Conservation (phyloP, 352 stramenopile species). For the Phytophthora pluvialis region DNA sequence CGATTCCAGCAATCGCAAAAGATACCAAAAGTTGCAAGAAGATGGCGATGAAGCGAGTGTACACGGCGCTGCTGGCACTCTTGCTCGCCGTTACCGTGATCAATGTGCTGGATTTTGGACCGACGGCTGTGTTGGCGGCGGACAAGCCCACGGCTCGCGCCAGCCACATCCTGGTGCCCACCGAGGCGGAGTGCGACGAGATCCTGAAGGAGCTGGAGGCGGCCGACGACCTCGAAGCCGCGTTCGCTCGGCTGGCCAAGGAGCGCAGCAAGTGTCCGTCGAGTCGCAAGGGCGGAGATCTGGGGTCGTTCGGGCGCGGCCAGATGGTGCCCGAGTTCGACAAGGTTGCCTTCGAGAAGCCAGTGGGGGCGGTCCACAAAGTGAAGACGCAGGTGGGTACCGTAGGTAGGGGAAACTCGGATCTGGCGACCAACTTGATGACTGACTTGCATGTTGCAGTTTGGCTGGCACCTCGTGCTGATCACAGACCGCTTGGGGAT, state of each 20-base stretch:
- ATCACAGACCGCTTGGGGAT: constrained; percentile 69
- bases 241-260: constrained; percentile 56
- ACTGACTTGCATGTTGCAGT: constrained; percentile 44
- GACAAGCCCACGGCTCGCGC: constrained; percentile 56
- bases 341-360: constrained; percentile 70
- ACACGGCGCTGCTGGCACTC: constrained; percentile 42
- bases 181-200: constrained; percentile 61
- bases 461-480: constrained; percentile 85
- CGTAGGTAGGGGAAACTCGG: neutral
- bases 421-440: neutral
- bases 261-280: constrained; percentile 78
- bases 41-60: constrained; percentile 36
- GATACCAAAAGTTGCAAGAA: constrained; percentile 15
- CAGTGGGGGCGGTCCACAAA: constrained; percentile 78
- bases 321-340: constrained; percentile 86
- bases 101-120: constrained; percentile 33
- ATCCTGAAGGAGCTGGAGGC: constrained; percentile 52
- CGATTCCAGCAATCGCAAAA: constrained; percentile 1
- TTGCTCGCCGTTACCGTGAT: constrained; percentile 43
- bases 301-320: constrained; percentile 73
- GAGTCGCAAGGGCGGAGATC: constrained; percentile 64
- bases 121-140: constrained; percentile 15
- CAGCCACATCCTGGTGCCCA: constrained; percentile 81
- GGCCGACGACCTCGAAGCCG: constrained; percentile 50
- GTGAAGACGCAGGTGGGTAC: constrained; percentile 66